These are phyloP conservation scores for Spinacia oleracea DNA, from an alignment of 179 eudicot genomes.

Conservation along the genomic window DNA sequence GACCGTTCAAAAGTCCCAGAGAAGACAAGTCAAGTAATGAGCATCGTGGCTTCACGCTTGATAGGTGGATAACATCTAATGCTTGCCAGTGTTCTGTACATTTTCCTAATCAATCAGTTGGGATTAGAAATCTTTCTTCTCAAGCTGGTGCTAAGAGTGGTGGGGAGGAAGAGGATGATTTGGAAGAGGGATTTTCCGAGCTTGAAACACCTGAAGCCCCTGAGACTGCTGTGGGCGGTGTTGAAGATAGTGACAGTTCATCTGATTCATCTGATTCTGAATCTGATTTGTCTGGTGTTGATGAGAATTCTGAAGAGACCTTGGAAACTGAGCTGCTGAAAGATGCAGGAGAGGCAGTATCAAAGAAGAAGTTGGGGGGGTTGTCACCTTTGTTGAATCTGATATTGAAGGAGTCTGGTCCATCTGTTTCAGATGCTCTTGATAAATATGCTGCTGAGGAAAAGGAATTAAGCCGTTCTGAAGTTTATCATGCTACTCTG, in stretches of 20 bases:
- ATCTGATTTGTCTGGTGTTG: conserved; percentile 24
- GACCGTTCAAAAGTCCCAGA: conserved; percentile 22
- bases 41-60: conserved; percentile 16
- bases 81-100: conserved; percentile 28
- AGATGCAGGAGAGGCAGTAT: conserved; percentile 27
- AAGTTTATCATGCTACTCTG: conserved; percentile 32
- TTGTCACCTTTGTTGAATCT: conserved; percentile 36
- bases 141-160: conserved; percentile 55
- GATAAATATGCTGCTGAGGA: conserved; percentile 66
- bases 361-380: conserved; percentile 18
- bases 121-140: conserved; percentile 48
- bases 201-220: conserved; percentile 48
- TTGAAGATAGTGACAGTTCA: conserved; percentile 25
- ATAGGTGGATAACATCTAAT: conserved; percentile 31
- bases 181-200: conserved; percentile 87
- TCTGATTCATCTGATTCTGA: conserved; percentile 23
- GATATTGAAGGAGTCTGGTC: conserved; percentile 38
- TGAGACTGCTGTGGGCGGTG: conserved; percentile 15
- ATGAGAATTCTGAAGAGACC: conserved; percentile 34
- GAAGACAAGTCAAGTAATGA: conserved; percentile 30
- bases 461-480: conserved; percentile 40
- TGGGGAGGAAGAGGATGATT: conserved; percentile 58
- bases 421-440: conserved; percentile 45
- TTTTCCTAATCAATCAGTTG: conserved; percentile 30
- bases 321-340: conserved; percentile 41